Evolutionary conservation across 2,329 filamentous ascomycete species (phyloP).

Genomic region (Chaetomium sp.): DNA sequence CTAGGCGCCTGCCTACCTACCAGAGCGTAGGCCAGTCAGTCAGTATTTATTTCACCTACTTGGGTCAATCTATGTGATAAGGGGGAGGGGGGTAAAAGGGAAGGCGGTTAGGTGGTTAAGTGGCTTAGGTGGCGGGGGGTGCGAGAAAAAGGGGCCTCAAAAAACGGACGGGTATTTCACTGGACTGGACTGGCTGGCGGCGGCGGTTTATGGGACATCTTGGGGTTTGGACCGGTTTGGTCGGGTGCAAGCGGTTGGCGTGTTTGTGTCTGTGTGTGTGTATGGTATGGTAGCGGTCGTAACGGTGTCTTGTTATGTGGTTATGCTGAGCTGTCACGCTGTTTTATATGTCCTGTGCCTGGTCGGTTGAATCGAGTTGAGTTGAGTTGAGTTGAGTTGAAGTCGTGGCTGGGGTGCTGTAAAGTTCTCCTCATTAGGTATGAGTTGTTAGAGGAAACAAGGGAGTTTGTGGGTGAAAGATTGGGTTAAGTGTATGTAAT

Average conservation of each 20-base stretch:
- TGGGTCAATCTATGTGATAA: not conserved
- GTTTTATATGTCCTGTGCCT: not conserved
- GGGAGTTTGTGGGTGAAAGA: not conserved
- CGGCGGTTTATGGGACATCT: not conserved
- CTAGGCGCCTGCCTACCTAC: not conserved
- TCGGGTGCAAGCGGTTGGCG: not conserved
- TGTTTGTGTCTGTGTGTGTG: not conserved
- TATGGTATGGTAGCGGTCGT: constrained; percentile 8
- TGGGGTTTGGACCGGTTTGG: not conserved
- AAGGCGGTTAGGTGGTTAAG: not conserved
- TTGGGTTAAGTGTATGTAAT: no score
- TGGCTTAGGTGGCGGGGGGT: no score
- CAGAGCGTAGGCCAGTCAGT: not conserved
- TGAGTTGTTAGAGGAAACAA: no score
- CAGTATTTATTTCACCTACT: not conserved
- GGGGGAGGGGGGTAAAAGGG: not conserved
- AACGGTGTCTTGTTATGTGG: constrained; percentile 8
- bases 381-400: not conserved
- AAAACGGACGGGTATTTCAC: not conserved
- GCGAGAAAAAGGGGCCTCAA: not conserved
- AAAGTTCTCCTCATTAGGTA: not conserved
- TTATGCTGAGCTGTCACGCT: not conserved
- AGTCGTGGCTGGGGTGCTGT: not conserved
- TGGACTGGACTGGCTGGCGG: not conserved
- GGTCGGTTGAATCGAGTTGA: not conserved